Percentiles rank a stretch among this genome's conserved stretches.
phyloP scores from a whole-genome alignment of 805 yeast genomes.

The Kodamaea jinghongensis region DNA sequence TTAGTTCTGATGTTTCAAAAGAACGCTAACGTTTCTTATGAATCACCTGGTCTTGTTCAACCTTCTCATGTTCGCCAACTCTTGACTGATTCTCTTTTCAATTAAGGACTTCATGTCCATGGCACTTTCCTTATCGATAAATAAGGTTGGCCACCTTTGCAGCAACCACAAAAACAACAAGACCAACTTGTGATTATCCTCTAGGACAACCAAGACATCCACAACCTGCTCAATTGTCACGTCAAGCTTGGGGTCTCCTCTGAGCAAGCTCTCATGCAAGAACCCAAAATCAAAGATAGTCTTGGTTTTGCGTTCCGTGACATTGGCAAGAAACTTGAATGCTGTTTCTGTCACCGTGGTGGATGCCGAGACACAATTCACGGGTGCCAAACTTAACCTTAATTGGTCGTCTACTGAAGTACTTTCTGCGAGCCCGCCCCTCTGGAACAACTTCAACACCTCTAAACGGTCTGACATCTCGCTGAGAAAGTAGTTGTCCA shows the following conservation, averaged over 20 bases:
- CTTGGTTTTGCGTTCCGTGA: conserved; percentile 52
- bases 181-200: conserved; percentile 64
- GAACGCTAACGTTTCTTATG: no score
- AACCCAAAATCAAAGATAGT: conserved; percentile 53
- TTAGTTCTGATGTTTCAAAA: no score
- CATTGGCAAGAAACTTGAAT: conserved; percentile 49
- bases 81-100: conserved; percentile 58
- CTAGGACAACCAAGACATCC: conserved; percentile 39
- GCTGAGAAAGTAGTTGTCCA: conserved; percentile 33
- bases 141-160: conserved; percentile 79
- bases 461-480: conserved; percentile 37
- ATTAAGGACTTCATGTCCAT: conserved; percentile 63
- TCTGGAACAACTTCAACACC: conserved; percentile 44
- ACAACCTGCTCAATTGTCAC: conserved; percentile 20
- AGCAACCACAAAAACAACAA: conserved; percentile 80
- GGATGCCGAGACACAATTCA: conserved; percentile 32
- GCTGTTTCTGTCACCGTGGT: conserved; percentile 42
- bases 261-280: conserved; percentile 25
- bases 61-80: conserved; percentile 33
- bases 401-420: conserved; percentile 55
- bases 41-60: conserved; percentile 15
- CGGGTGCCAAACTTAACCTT: conserved; percentile 61
- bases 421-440: conserved; percentile 21
- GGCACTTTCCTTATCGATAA: conserved; percentile 76
- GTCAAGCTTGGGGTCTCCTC: conserved; percentile 17